Evolutionary conservation across 2,329 filamentous ascomycete species (phyloP).

Genomic region (Ophiostoma pallidulum): DNA sequence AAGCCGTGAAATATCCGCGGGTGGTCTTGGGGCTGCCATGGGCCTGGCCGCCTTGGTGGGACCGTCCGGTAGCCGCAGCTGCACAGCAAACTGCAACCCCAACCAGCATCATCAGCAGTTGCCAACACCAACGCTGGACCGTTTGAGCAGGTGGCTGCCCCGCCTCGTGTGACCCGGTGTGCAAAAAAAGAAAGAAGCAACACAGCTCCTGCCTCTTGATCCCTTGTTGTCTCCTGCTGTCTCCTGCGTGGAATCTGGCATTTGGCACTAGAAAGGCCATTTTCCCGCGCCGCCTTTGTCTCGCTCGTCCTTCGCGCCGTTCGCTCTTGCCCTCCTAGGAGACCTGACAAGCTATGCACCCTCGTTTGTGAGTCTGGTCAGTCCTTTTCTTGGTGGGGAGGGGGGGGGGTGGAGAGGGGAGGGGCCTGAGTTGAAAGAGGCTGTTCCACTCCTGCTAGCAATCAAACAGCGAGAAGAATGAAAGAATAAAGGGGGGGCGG

Average conservation of each 20-base stretch:
- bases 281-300: too few species aligned
- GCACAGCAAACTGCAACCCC: constrained; percentile 3
- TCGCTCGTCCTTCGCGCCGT: too few species aligned
- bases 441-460: constrained; percentile 5
- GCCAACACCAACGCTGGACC: too few species aligned
- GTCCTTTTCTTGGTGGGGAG: not conserved
- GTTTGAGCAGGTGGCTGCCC: not conserved
- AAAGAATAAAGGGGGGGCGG: too few species aligned
- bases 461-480: constrained; percentile 1
- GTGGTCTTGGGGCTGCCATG: not conserved
- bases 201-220: too few species aligned
- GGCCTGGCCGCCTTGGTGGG: not conserved
- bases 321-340: too few species aligned
- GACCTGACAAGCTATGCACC: too few species aligned
- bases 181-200: too few species aligned
- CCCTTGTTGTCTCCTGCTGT: too few species aligned
- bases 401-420: not conserved
- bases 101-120: not conserved
- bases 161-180: not conserved
- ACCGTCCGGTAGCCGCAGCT: constrained; percentile 3
- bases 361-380: not conserved
- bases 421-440: not conserved
- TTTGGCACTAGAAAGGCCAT: too few species aligned
- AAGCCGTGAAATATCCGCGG: too few species aligned
- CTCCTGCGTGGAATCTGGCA: too few species aligned